A percentile compares a stretch with the other conserved stretches of the same genome.
Conservation (phyloP, 768 basidiomycete species). For the Lactifluus volemus region DNA sequence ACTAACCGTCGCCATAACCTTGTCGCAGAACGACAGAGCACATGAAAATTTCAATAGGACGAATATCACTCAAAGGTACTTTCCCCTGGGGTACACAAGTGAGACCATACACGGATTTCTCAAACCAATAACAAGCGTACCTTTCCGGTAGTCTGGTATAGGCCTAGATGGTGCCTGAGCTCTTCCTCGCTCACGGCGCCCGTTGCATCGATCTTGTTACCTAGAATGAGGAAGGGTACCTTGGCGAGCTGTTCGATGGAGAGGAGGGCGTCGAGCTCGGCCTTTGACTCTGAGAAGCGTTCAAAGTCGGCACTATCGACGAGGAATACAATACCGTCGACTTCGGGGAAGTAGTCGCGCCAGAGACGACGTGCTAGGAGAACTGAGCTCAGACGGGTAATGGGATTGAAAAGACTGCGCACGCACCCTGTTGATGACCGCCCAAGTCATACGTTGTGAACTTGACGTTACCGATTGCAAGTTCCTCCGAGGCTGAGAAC, state of each 20-base stretch:
- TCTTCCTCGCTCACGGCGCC: constrained; percentile 98
- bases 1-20: constrained; percentile 89
- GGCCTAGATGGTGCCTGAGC: constrained; percentile 85
- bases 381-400: not conserved
- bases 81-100: constrained; percentile 61
- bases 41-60: constrained; percentile 99
- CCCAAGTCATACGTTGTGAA: constrained; percentile 99
- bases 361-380: constrained; percentile 85
- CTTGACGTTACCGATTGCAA: constrained; percentile 97
- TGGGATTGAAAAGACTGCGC: not conserved
- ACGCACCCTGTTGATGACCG: constrained; percentile 89
- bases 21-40: constrained; percentile 99
- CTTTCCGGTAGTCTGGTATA: constrained; percentile 99
- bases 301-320: constrained; percentile 97
- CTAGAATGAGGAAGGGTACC: constrained; percentile 96
- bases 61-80: constrained; percentile 90
- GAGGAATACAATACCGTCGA: constrained; percentile 96
- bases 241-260: constrained; percentile 92
- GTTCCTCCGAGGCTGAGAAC: constrained; percentile 84
- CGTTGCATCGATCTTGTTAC: constrained; percentile 99
- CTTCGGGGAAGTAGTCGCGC: constrained; percentile 99
- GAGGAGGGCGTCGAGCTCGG: constrained; percentile 92
- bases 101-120: constrained; percentile 5
- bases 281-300: constrained; percentile 93
- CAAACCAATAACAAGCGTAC: constrained; percentile 33